phyloP scores from a whole-genome alignment of 768 basidiomycete genomes.

The Dacryopinax primogenitus region DNA sequence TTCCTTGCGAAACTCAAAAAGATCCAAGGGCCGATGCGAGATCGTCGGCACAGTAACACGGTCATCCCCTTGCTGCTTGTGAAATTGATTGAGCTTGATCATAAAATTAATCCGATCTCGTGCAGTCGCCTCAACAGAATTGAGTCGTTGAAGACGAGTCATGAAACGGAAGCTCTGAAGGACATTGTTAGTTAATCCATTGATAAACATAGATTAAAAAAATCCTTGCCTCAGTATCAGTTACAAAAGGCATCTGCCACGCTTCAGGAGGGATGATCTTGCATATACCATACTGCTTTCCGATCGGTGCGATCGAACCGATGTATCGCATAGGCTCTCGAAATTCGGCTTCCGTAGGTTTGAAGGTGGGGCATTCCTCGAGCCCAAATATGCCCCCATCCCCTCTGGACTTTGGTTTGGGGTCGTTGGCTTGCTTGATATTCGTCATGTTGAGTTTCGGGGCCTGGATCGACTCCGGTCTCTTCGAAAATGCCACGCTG shows the following conservation, averaged over 20 bases:
- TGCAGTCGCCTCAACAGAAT: slow-evolving; percentile 94
- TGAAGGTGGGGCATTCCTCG: slow-evolving; percentile 77
- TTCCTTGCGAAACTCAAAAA: slow-evolving; percentile 87
- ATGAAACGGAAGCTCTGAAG: slow-evolving; percentile 81
- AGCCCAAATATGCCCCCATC: slow-evolving; percentile 61
- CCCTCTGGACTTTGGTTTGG: neutral
- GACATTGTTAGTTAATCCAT: neutral
- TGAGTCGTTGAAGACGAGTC: slow-evolving; percentile 85
- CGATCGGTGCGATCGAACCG: slow-evolving; percentile 58
- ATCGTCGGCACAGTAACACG: slow-evolving; percentile 88
- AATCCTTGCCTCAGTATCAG: slow-evolving; percentile 73
- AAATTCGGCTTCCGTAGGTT: slow-evolving; percentile 83
- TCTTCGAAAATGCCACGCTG: slow-evolving; percentile 10
- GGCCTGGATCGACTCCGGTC: slow-evolving; percentile 6
- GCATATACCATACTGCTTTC: slow-evolving; percentile 74
- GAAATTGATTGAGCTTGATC: slow-evolving; percentile 92
- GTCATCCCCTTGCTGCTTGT: slow-evolving; percentile 86
- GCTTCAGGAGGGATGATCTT: slow-evolving; percentile 87
- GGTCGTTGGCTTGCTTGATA: slow-evolving; percentile 10
- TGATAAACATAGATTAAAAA: neutral
- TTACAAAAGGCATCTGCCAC: slow-evolving; percentile 94
- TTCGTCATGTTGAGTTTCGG: slow-evolving; percentile 8
- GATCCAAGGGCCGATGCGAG: slow-evolving; percentile 81
- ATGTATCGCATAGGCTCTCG: slow-evolving; percentile 91
- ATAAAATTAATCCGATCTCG: slow-evolving; percentile 94